Evolutionary conservation across 495 filamentous ascomycete species (phyloP), one percentile per base, ranked within the genome.

Genomic region (Cladorrhinum samala): DNA sequence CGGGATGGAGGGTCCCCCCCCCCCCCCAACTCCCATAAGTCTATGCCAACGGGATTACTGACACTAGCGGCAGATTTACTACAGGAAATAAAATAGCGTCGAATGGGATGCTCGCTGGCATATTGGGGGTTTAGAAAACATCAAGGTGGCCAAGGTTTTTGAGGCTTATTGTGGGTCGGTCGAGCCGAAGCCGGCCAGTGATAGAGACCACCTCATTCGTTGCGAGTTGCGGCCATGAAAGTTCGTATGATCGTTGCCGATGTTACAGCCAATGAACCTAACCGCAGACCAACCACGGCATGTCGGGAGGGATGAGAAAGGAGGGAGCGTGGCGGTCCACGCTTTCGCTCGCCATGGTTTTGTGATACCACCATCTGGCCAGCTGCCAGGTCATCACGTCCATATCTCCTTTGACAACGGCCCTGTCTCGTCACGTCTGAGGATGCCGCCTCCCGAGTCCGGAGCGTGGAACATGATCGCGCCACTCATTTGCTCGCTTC

Each of bases 1-100:
- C n/a, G n/a, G n/a, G n/a, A n/a, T n/a, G n/a, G n/a, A n/a, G n/a
- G n/a, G n/a, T n/a, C n/a, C 20, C 24, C 30, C 45, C 17, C 14
- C 4, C 24, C 24, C 20, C 16, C 23, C 5, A 13, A 19, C 27
- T 41, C 42, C n/a, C n/a, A n/a, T n/a, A n/a, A n/a, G 19, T 25
- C 36, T 43, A 14, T 38, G 30, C 42, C 49, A 18, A 18, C 21
- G 17, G n/a, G n/a, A 44, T 44, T 62, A 51, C 74, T 82, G 55
- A 82, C 68, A 56, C 39, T 52, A 16, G 44, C 37, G 52, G 52
- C 68, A 86, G 82, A 79, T 85, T 44, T 86, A 83, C 55, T 86
- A 86, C 63, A 74, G 83, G 46, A 86, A 86, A 54, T 86, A 74
- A 64, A 52, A 2, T 13, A 33, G 21, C 11, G 8, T n/a, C 14